These are phyloP conservation scores for Lolium multiflorum DNA, from an alignment of 176 grass and related monocot genomes.

Conservation along the genomic window DNA sequence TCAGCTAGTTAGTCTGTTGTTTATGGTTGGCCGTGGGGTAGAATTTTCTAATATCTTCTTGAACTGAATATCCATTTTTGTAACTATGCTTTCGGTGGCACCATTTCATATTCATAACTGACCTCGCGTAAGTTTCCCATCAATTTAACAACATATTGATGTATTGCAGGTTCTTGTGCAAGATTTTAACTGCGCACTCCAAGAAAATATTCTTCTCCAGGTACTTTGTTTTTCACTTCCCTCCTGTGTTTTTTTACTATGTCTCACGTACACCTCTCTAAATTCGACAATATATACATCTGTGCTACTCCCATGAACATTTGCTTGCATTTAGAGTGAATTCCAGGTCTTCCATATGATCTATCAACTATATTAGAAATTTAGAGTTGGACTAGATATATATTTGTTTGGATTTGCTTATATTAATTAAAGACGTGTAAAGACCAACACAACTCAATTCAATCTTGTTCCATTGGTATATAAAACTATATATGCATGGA, in stretches of 20 bases:
- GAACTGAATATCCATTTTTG: slow-evolving; percentile 17
- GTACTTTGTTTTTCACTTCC: slow-evolving; percentile 43
- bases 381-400: background rate
- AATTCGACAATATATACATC: background rate
- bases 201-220: slow-evolving; percentile 99
- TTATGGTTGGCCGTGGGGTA: background rate
- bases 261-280: background rate
- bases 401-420: slow-evolving; percentile 18
- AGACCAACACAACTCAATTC: background rate
- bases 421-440: background rate
- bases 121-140: background rate
- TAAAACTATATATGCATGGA: too few relatives aligned
- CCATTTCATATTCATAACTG: slow-evolving; percentile 5
- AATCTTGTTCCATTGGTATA: background rate
- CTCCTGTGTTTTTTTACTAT: background rate
- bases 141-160: slow-evolving; percentile 18
- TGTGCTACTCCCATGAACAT: slow-evolving; percentile 3
- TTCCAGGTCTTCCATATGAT: background rate
- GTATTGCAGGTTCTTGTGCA: slow-evolving; percentile 75
- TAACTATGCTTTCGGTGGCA: slow-evolving; percentile 9
- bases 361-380: background rate
- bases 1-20: background rate
- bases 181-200: slow-evolving; percentile 95
- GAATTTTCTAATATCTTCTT: slow-evolving; percentile 24
- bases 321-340: slow-evolving; percentile 14